These are phyloP conservation scores for Arthroderma sp. DNA, from an alignment of 2,329 filamentous ascomycete species.

Conservation along the genomic window DNA sequence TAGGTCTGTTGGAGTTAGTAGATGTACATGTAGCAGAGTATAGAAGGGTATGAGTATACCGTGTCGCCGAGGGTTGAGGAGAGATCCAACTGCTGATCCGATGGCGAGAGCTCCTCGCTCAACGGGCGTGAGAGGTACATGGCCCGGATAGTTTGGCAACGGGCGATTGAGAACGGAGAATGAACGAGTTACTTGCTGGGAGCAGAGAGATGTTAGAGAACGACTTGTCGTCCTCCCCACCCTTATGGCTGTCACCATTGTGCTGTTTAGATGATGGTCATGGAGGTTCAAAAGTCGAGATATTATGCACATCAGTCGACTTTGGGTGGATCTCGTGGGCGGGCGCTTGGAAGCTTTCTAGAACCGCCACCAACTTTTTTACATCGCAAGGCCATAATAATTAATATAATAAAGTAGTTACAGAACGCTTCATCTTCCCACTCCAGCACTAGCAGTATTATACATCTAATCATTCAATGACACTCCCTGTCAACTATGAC, in stretches of 20 bases:
- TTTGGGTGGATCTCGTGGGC: no score
- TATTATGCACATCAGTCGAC: no score
- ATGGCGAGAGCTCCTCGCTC: constrained; percentile 61
- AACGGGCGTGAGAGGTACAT: constrained; percentile 69
- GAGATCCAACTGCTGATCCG: constrained; percentile 46
- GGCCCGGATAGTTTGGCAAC: constrained; percentile 74
- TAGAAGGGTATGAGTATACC: constrained; percentile 34
- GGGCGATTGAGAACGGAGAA: constrained; percentile 83
- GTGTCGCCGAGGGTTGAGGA: constrained; percentile 65
- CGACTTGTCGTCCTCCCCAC: neutral
- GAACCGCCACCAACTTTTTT: no score
- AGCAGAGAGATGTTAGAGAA: constrained; percentile 1
- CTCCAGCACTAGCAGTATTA: no score
- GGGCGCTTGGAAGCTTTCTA: no score
- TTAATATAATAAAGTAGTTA: no score
- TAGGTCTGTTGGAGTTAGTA: constrained; percentile 48
- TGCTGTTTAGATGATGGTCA: neutral
- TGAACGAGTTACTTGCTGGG: constrained; percentile 21
- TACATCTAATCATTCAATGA: no score
- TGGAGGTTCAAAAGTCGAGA: neutral
- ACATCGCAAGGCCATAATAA: no score
- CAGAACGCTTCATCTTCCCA: no score
- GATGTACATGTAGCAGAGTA: neutral
- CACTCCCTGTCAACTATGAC: neutral
- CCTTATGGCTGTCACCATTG: constrained; percentile 2